Evolutionary conservation across 306 rosid genomes (phyloP), one percentile per base, ranked within the genome.

Genomic region (Medicago arabica): DNA sequence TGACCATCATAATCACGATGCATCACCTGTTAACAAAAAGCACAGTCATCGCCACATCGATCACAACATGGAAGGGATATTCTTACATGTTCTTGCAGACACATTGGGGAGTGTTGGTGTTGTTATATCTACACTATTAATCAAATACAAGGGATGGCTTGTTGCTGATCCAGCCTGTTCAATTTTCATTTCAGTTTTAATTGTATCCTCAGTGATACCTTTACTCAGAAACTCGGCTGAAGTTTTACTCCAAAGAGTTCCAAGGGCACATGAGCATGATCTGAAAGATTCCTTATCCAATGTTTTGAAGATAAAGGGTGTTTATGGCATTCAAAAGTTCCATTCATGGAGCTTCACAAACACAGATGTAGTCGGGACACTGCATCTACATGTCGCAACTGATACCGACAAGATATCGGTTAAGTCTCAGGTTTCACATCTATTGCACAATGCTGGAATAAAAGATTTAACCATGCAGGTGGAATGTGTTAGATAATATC

Each of bases 1-100:
- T 63, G 81, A 69, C 50, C 80, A 73, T 51, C 62, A 80, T 25
- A 59, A 19, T 59, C 87, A 75, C 21, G 76, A 83, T 65, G 77
- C 60, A 38, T 61, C 69, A 47, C 69, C 23, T 19, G 67, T 17
- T 62, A 79, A 54, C 72, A 51, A 72, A 61, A 81, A 81, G 77
- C 93, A 86, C 50, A 83, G 64, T 17, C 97, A 89, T 73, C 93
- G 17, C 75, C 98, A 95, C 79, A 86, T 95, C 14, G 98, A 95
- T 86, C 98, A 92, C 92, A 95, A 95, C 74, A 95, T 95, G 98
- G 97, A 95, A 90, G 98, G 98, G 67, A 92, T 95, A 79, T 95
- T 92, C 80, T 79, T 95, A 82, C 98, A 95, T 61, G 97, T 95
- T 77, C 84, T 95, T 83, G 98, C 98, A 21, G 98, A 95, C 83